Evolutionary conservation across 805 yeast genomes (phyloP).

Genomic region (Kuraishia ogatae): DNA sequence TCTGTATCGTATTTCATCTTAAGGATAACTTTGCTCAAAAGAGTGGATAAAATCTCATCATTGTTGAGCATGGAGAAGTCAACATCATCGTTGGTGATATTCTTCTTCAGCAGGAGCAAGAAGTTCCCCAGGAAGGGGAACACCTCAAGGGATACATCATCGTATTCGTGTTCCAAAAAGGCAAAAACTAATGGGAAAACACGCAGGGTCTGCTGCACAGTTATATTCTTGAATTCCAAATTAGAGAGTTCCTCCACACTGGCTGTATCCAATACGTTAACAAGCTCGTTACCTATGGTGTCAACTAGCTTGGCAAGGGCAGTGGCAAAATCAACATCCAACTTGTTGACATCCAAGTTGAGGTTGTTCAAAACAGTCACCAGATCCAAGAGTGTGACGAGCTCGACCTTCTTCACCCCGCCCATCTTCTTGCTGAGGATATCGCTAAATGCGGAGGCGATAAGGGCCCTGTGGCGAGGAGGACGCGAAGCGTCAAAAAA

Average conservation of each 20-base stretch:
- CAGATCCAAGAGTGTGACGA: constrained; percentile 61
- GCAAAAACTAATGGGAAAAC: constrained; percentile 66
- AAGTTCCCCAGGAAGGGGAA: constrained; percentile 75
- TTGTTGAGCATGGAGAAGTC: constrained; percentile 21
- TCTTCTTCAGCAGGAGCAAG: constrained; percentile 59
- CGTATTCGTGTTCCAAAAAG: constrained; percentile 75
- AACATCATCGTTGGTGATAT: constrained; percentile 24
- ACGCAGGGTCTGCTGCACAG: constrained; percentile 40
- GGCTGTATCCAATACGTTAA: constrained; percentile 54
- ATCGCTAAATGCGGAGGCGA: constrained; percentile 47
- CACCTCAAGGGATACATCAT: constrained; percentile 78
- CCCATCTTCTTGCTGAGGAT: constrained; percentile 52
- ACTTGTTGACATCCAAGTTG: constrained; percentile 30
- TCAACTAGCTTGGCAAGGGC: constrained; percentile 73
- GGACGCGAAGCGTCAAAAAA: constrained; percentile 28
- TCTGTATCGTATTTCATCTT: constrained; percentile 77
- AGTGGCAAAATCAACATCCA: constrained; percentile 53
- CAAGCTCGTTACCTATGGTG: constrained; percentile 66
- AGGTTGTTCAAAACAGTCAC: constrained; percentile 39
- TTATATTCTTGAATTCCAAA: constrained; percentile 25
- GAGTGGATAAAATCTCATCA: constrained; percentile 46
- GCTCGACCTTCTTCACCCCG: constrained; percentile 46
- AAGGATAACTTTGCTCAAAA: constrained; percentile 60
- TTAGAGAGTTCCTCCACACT: constrained; percentile 26
- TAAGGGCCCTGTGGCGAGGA: constrained; percentile 38